Percentiles rank a stretch among this genome's conserved stretches.
phyloP scores from a whole-genome alignment of 495 filamentous ascomycete species.

The Trichoderma orchidacearum region DNA sequence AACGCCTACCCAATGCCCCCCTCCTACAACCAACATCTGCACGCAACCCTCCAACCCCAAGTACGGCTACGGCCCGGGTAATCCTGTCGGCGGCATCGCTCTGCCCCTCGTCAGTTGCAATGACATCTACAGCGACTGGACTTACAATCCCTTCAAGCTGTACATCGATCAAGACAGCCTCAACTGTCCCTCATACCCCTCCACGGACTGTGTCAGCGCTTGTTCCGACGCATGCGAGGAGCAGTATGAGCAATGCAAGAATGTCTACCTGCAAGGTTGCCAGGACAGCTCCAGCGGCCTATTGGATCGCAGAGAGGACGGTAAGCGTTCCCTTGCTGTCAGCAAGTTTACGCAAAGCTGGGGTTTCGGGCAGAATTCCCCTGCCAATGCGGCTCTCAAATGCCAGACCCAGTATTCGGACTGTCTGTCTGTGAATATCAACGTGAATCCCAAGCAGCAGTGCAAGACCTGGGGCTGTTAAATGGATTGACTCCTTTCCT shows the following conservation, averaged over 20 bases:
- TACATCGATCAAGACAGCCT: conserved; percentile 21
- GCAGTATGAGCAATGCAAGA: conserved; percentile 30
- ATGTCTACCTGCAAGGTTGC: conserved; percentile 31
- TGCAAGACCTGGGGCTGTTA: neutral
- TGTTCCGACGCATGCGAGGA: conserved; percentile 34
- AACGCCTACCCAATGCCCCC: conserved; percentile 13
- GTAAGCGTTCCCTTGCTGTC: conserved; percentile 5
- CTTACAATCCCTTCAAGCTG: conserved; percentile 27
- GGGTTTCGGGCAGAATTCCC: conserved; percentile 9
- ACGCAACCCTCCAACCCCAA: conserved; percentile 20
- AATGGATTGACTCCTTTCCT: neutral
- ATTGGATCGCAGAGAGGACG: neutral
- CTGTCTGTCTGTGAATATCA: conserved; percentile 18
- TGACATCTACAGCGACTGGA: conserved; percentile 22
- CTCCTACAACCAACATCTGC: conserved; percentile 31
- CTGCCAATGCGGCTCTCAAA: conserved; percentile 15
- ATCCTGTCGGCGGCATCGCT: conserved; percentile 33
- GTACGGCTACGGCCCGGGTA: conserved; percentile 22
- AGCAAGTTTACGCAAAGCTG: conserved; percentile 4
- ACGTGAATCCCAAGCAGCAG: conserved; percentile 7
- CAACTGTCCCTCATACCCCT: conserved; percentile 23
- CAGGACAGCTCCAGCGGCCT: conserved; percentile 8
- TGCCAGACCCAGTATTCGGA: conserved; percentile 27
- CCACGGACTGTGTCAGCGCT: conserved; percentile 12
- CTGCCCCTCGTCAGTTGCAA: conserved; percentile 37